phyloP scores from a whole-genome alignment of 768 basidiomycete species.

The Rhodotorula paludigena region DNA sequence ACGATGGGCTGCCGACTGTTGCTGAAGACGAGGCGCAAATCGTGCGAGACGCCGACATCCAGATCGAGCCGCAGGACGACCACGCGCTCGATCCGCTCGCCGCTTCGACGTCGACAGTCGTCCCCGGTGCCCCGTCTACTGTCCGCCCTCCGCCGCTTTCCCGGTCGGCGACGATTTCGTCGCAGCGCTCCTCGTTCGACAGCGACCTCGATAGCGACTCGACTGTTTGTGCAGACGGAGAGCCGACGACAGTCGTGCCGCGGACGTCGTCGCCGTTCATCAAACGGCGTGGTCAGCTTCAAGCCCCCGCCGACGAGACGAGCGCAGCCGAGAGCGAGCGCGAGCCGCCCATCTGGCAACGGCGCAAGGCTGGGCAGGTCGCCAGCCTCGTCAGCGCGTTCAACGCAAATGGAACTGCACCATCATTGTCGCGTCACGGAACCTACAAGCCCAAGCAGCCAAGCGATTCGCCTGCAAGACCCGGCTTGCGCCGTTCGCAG shows the following conservation, averaged over 20 bases:
- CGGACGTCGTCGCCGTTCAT: constrained; percentile 23
- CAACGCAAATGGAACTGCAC: background rate
- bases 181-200: background rate
- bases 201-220: constrained; percentile 49
- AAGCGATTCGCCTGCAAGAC: background rate
- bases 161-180: background rate
- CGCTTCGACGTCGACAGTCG: background rate
- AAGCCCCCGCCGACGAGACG: constrained; percentile 1
- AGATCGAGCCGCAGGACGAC: background rate
- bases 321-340: constrained; percentile 32
- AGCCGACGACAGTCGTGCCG: background rate
- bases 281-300: background rate
- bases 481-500: constrained; percentile 13
- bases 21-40: background rate
- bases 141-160: background rate
- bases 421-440: background rate
- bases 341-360: constrained; percentile 4
- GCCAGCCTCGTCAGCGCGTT: constrained; percentile 13
- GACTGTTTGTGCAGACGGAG: constrained; percentile 47
- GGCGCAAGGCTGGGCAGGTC: constrained; percentile 9
- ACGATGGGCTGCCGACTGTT: background rate
- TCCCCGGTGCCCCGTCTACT: background rate
- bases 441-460: background rate
- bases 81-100: background rate
- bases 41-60: background rate